Percentiles rank a stretch among this genome's conserved stretches.
These are phyloP conservation scores for barley (Hordeum vulgare) DNA, from an alignment of 176 grass and related monocot genomes.

Conservation along the genomic window DNA sequence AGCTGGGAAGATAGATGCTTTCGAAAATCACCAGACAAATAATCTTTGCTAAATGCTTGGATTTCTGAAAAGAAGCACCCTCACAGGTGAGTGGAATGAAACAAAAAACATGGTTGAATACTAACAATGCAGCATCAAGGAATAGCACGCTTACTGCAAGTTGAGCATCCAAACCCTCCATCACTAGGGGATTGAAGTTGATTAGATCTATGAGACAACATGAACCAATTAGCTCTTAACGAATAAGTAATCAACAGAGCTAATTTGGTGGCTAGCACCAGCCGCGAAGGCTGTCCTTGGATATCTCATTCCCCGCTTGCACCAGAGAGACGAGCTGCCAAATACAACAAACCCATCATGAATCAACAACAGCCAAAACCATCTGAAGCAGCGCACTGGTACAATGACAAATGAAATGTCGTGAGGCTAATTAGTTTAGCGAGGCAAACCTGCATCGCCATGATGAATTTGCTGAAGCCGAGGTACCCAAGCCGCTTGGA, in stretches of 20 bases:
- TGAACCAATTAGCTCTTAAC: too few relatives aligned
- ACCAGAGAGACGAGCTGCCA: conserved; percentile 82
- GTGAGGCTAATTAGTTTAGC: background rate
- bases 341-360: background rate
- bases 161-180: too few relatives aligned
- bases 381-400: background rate
- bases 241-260: too few relatives aligned
- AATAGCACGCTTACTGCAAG: too few relatives aligned
- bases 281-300: too few relatives aligned
- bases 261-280: too few relatives aligned
- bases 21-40: too few relatives aligned
- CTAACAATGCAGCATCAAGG: background rate
- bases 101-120: background rate
- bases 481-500: conserved; percentile 78
- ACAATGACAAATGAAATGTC: background rate
- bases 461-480: conserved; percentile 64
- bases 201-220: too few relatives aligned
- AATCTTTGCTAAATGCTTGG: conserved; percentile 52
- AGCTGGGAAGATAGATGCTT: too few relatives aligned
- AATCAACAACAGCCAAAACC: background rate
- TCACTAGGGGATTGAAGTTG: too few relatives aligned
- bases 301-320: conserved; percentile 74
- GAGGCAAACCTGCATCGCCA: conserved; percentile 74
- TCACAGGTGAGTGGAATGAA: background rate
- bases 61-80: conserved; percentile 49